Percentiles rank a stretch among this genome's conserved stretches.
Conservation (phyloP, 225 moss, liverwort and hornwort species). For the Pleurozium schreberi region DNA sequence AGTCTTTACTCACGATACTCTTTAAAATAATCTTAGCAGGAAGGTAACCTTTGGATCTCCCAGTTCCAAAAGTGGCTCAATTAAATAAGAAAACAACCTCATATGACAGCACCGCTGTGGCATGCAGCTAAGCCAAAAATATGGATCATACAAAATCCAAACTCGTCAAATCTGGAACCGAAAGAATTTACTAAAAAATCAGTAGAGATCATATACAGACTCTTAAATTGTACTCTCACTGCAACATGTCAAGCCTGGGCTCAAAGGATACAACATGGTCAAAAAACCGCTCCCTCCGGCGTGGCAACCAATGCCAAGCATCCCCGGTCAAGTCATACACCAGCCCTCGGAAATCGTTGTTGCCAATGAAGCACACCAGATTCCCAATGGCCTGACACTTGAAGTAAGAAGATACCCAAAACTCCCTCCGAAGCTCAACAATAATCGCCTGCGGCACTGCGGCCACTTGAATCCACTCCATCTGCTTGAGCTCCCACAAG, state of each 20-base stretch:
- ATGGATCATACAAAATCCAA: background rate
- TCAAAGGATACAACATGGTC: slow-evolving; percentile 39
- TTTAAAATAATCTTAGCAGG: background rate
- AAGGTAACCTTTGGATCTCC: background rate
- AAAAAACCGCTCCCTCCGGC: slow-evolving; percentile 28
- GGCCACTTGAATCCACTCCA: slow-evolving; percentile 41
- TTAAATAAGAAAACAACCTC: background rate
- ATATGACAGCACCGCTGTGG: background rate
- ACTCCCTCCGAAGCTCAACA: slow-evolving; percentile 30
- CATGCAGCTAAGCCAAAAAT: background rate
- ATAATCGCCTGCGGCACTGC: slow-evolving; percentile 36
- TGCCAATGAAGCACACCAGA: slow-evolving; percentile 42
- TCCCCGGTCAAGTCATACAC: slow-evolving; percentile 33
- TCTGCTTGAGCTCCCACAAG: slow-evolving; percentile 36
- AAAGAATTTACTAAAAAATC: background rate
- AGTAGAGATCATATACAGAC: background rate
- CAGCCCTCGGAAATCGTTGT: slow-evolving; percentile 43
- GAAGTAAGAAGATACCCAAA: slow-evolving; percentile 45
- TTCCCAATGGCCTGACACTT: slow-evolving; percentile 45
- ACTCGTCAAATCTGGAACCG: background rate
- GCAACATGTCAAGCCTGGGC: slow-evolving; percentile 36
- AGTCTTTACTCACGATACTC: background rate
- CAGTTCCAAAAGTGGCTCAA: background rate
- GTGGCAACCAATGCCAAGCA: slow-evolving; percentile 45
- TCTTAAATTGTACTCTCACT: background rate